A percentile compares a stretch with the other conserved stretches of the same genome.
phyloP scores from a whole-genome alignment of 148 eudicot species.

The Silene conica region DNA sequence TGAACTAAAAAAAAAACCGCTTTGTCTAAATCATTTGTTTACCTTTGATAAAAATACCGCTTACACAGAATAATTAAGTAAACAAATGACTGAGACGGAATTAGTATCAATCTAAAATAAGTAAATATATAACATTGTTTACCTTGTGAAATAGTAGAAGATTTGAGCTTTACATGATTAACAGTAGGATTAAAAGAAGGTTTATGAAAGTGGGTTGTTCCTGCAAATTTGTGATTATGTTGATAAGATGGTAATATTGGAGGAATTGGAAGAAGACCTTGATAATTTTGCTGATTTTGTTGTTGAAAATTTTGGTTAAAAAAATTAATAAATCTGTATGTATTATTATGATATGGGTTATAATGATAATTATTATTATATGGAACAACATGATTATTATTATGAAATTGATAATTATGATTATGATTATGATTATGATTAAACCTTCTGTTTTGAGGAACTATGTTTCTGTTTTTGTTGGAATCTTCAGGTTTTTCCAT shows the following conservation, averaged over 20 bases:
- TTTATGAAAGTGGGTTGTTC: conserved; percentile 48
- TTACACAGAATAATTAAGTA: no score
- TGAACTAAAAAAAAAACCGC: not conserved
- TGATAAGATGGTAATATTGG: conserved; percentile 48
- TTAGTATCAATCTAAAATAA: no score
- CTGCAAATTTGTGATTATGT: conserved; percentile 43
- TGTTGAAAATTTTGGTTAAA: conserved; percentile 44
- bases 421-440: conserved; percentile 24
- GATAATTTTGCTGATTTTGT: conserved; percentile 30
- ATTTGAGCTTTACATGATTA: conserved; percentile 22
- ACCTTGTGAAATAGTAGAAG: conserved; percentile 46
- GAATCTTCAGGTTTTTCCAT: conserved; percentile 63
- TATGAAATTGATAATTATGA: conserved; percentile 21
- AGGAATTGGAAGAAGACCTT: conserved; percentile 79
- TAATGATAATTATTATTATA: conserved; percentile 7
- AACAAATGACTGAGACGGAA: no score
- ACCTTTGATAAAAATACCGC: no score
- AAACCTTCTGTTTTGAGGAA: conserved; percentile 35
- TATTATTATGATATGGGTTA: conserved; percentile 28
- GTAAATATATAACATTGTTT: conserved; percentile 3
- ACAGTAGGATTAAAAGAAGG: conserved; percentile 33
- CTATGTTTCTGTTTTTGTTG: conserved; percentile 41
- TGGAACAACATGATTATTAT: not conserved
- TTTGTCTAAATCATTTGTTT: not conserved
- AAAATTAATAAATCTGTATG: conserved; percentile 34